phyloP scores from a whole-genome alignment of 2,329 filamentous ascomycete species.

The Calycina herbarum region DNA sequence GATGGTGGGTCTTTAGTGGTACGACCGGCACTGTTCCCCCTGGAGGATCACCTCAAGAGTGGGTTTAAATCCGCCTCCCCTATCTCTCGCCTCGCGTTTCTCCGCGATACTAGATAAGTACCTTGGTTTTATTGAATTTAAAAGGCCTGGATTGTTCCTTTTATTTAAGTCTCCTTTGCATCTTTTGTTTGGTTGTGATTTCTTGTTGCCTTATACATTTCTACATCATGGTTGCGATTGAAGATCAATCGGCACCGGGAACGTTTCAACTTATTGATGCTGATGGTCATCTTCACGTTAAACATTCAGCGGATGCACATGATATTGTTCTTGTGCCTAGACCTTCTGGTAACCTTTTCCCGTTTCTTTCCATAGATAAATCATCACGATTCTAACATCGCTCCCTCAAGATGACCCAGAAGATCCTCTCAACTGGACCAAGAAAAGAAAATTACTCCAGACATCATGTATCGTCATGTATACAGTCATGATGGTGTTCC shows the following conservation, averaged over 20 bases:
- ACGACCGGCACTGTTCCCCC: neutral
- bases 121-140: neutral
- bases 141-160: neutral
- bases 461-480: slow-evolving; percentile 40
- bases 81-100: slow-evolving; percentile 1
- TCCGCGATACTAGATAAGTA: slow-evolving; percentile 6
- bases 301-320: slow-evolving; percentile 27
- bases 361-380: neutral
- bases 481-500: slow-evolving; percentile 48
- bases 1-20: neutral
- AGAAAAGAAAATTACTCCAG: slow-evolving; percentile 36
- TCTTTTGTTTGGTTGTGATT: neutral
- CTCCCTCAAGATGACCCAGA: slow-evolving; percentile 37
- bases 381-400: neutral
- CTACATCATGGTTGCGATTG: slow-evolving; percentile 22
- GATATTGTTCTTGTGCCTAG: slow-evolving; percentile 35
- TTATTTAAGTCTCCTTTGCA: neutral
- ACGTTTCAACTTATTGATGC: slow-evolving; percentile 36
- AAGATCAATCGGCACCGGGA: slow-evolving; percentile 29
- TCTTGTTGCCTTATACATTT: neutral
- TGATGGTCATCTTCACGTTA: slow-evolving; percentile 25
- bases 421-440: slow-evolving; percentile 42
- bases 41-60: slow-evolving; percentile 1
- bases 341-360: slow-evolving; percentile 30
- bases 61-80: slow-evolving; percentile 2